Percentiles rank a stretch among this genome's conserved stretches.
Evolutionary conservation across 176 grass and related monocot species (phyloP).

Genomic region (Carex cristatella): DNA sequence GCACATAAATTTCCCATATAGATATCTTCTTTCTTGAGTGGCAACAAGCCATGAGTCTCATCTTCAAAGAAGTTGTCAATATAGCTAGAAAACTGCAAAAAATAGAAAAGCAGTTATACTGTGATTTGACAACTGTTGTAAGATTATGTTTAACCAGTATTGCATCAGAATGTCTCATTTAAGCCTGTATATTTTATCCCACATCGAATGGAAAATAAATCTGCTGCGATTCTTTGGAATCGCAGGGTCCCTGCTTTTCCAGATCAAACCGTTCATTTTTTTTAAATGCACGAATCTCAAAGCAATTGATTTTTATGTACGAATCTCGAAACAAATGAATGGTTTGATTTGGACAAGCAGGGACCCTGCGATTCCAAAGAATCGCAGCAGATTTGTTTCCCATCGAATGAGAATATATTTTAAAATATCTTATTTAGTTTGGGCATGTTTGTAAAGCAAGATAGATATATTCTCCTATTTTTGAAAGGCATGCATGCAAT

Average conservation of each 20-base stretch:
- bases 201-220: too few species aligned
- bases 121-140: constrained; percentile 19
- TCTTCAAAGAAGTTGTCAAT: constrained; percentile 54
- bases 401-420: not conserved
- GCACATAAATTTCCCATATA: constrained; percentile 78
- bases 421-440: not conserved
- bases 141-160: not conserved
- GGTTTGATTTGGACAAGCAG: too few species aligned
- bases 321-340: too few species aligned
- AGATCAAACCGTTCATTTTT: too few species aligned
- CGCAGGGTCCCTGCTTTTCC: too few species aligned
- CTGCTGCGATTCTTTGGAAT: too few species aligned
- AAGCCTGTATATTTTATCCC: not conserved
- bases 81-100: constrained; percentile 46
- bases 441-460: not conserved
- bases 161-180: not conserved
- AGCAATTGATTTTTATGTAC: too few species aligned
- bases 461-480: not conserved
- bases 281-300: too few species aligned
- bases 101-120: constrained; percentile 17
- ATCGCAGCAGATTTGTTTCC: too few species aligned
- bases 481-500: not conserved
- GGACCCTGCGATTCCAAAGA: too few species aligned
- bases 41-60: constrained; percentile 29
- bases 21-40: constrained; percentile 68